Base-by-base conservation (phyloP, 2,329 filamentous ascomycete species). In the Paraphoma sp. region DNA sequence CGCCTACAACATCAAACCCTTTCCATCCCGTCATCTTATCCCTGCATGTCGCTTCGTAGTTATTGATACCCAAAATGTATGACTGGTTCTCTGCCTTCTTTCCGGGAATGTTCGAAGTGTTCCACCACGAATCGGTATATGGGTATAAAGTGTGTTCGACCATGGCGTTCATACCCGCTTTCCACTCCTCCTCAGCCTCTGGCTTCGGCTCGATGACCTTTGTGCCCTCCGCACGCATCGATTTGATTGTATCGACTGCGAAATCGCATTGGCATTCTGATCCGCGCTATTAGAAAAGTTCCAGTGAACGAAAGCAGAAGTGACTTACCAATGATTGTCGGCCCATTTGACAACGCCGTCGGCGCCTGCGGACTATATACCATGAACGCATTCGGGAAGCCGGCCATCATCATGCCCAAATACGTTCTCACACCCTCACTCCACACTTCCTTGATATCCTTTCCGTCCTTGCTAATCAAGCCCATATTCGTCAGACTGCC, bases 321-420 rank as follows among this genome's bases (percentile, higher is more conserved):
- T 45, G 9, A 33, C 44, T 30, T 45, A 52, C 45, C 77, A 12
- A 79, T 59, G 54, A 75, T 78, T 9, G 71, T 76, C 0, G 78
- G 76, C 2, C 78, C 79, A 51, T 81, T 81, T 53, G 79, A 76
- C 59, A 80, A 73, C 6, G 78, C 74, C 2, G 78, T 81, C 0
- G 78, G 79, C 2, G 76, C 78, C 56, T 81, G 79, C 1, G 78
- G 74, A 4, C 75, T 75, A 61, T 80, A 81, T 4, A 79, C 67
- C 65, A 77, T 74, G 48, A 74, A 76, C 5, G 67, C 56, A 53
- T 80, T 80, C 1, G 74, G 74, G 47, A 73, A 75, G 2, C 71
- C 74, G n/a, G 67, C 56, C 50, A 74, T 66, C 51, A 71, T 76
- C 60, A 78, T 78, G 6, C 78, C 78, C 52, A 80, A 65, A 17